Evolutionary conservation across 2,329 filamentous ascomycete species (phyloP), one percentile per base, ranked within the genome.

Genomic region (Elsinoe perseae): DNA sequence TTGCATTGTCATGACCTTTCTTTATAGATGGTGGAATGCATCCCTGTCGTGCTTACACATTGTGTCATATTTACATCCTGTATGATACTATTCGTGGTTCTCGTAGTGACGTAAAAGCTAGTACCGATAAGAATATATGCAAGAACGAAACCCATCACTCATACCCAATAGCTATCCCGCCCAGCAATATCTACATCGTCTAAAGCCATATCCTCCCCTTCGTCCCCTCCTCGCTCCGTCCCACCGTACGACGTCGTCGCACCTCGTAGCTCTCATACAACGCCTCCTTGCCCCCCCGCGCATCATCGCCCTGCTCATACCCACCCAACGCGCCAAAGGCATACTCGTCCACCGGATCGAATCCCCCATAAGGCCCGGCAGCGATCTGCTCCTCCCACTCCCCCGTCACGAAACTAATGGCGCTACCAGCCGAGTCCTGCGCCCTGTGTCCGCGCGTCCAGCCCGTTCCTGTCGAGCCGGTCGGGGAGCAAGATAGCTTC

Each of bases 1-100:
- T 52, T 52, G 48, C 30, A 52, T 52, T 36, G 20, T 50, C 48
- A 52, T 52, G 48, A 52, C 30, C 23, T 52, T 34, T 32, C 48
- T 32, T 52, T 25, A 23, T 38, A 52, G 48, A 52, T 36, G 44
- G 18, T 25, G 44, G 44, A 50, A 50, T 30, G 25, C 44, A 50
- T 30, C 21, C 18, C 40, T 16, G 32, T 30, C 44, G 12, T 10
- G 40, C 25, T 27, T 44, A 8, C 6, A 36, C 10, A 14, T 36
- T 9, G 32, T 5, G 32, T 30, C 6, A 10, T 30, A n/a, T n/a
- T n/a, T n/a, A 14, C 32, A 36, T 6, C 12, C 32, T 36, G 32
- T 36, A 14, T 36, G 9, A 4, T 9, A 36, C 3, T 14, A 3
- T 10, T 14, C 32, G 9, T 36, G 9, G 4, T 14, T 14, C 4